Conservation (phyloP, 116 monocot genomes). For the Thalassia testudinum region DNA sequence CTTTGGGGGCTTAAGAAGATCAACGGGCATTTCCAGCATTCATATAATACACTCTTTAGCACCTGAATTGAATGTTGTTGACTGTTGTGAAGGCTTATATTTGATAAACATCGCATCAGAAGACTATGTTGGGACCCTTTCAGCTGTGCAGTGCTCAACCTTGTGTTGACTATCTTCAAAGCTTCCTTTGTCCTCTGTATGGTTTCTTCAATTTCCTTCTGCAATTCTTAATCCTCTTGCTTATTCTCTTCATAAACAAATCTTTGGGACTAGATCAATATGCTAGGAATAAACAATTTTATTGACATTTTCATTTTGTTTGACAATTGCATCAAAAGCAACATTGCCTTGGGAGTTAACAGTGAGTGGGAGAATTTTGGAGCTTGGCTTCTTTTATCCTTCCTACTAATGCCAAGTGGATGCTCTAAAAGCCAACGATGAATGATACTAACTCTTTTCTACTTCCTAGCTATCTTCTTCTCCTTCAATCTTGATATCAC, state of each 20-base stretch:
- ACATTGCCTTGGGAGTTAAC: no score
- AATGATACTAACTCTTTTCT: no score
- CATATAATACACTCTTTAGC: constrained; percentile 87
- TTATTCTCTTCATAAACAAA: constrained; percentile 22
- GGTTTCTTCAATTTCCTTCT: no score
- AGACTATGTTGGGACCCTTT: constrained; percentile 79
- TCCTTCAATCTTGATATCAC: no score
- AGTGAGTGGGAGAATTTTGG: no score
- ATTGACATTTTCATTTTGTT: constrained; percentile 71
- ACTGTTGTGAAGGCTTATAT: no score
- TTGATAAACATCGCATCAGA: constrained; percentile 80
- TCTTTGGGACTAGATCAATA: constrained; percentile 76
- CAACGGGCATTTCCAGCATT: constrained; percentile 89
- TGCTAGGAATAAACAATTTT: constrained; percentile 90
- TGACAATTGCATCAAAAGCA: no score
- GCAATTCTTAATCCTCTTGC: constrained; percentile 31
- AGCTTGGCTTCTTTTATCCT: no score
- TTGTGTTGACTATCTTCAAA: constrained; percentile 82
- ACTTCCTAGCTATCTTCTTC: no score
- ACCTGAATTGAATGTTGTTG: constrained; percentile 84
- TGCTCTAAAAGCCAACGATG: no score
- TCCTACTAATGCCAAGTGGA: no score
- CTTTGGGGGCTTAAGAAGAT: constrained; percentile 90
- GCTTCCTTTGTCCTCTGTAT: no score
- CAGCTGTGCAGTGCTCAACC: constrained; percentile 85